Evolutionary conservation across 2,329 filamentous ascomycete species (phyloP).

Genomic region (Colletotrichum siamense): DNA sequence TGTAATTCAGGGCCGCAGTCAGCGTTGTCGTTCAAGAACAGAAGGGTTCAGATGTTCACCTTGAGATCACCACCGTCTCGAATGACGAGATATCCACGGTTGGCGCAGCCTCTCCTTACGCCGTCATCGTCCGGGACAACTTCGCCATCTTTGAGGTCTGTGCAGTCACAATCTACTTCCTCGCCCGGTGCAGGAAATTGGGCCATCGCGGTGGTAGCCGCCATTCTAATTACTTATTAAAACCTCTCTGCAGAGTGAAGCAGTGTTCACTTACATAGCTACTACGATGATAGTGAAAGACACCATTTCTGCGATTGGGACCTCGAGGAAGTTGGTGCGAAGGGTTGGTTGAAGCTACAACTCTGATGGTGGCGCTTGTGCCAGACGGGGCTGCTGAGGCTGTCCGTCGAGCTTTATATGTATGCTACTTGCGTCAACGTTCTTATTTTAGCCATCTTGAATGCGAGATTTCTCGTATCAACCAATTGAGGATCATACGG

Average conservation of each 20-base stretch:
- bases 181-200: neutral
- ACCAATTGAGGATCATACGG: too few species aligned
- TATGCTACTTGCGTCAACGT: too few species aligned
- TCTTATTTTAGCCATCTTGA: too few species aligned
- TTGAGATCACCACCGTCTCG: neutral
- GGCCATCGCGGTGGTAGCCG: neutral
- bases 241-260: rapidly evolving
- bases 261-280: neutral
- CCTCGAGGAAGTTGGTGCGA: neutral
- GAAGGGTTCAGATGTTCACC: too few species aligned
- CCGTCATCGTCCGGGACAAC: neutral
- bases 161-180: neutral
- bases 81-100: neutral
- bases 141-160: neutral
- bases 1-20: too few species aligned
- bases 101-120: neutral
- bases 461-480: too few species aligned
- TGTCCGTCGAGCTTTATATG: too few species aligned
- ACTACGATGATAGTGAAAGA: neutral
- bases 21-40: too few species aligned
- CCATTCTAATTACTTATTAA: neutral
- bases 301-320: neutral
- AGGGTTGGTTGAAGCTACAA: neutral
- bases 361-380: too few species aligned
- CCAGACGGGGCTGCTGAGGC: too few species aligned